Percentiles rank a stretch among this genome's conserved stretches.
These are phyloP conservation scores for Daldinia sp. DNA, from an alignment of 2,329 filamentous ascomycete genomes.

Conservation along the genomic window DNA sequence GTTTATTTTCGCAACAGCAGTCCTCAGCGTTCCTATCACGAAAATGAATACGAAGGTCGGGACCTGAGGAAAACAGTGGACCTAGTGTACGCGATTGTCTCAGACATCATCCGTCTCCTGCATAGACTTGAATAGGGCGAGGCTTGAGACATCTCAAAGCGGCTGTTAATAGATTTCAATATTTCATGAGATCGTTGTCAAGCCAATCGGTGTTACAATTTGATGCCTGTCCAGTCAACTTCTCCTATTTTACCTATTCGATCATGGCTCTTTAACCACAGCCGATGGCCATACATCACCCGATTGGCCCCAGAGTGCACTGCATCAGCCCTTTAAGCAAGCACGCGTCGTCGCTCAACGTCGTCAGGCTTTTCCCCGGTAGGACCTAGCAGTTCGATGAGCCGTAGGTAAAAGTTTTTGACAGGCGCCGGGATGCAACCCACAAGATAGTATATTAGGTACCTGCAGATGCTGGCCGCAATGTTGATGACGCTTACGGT, in stretches of 20 bases:
- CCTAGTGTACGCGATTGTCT: conserved; percentile 17
- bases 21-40: neutral
- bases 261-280: neutral
- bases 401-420: neutral
- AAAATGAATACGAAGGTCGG: conserved; percentile 11
- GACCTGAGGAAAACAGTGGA: neutral
- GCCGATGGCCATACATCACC: neutral
- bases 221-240: neutral
- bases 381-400: neutral
- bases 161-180: conserved; percentile 21
- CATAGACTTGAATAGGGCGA: conserved; percentile 7
- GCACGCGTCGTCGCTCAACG: neutral
- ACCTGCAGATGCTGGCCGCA: neutral
- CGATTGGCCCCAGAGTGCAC: neutral
- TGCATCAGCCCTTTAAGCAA: neutral
- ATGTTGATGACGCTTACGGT: conserved; percentile 12
- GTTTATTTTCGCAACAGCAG: neutral
- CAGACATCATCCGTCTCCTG: conserved; percentile 3
- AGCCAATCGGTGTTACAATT: neutral
- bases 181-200: conserved; percentile 3
- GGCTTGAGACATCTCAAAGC: conserved; percentile 21
- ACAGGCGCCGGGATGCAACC: neutral
- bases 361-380: neutral
- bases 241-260: neutral
- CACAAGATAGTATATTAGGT: neutral